These are phyloP conservation scores for Lepidium aucheri DNA, from an alignment of 345 rosid genomes.

Conservation along the genomic window DNA sequence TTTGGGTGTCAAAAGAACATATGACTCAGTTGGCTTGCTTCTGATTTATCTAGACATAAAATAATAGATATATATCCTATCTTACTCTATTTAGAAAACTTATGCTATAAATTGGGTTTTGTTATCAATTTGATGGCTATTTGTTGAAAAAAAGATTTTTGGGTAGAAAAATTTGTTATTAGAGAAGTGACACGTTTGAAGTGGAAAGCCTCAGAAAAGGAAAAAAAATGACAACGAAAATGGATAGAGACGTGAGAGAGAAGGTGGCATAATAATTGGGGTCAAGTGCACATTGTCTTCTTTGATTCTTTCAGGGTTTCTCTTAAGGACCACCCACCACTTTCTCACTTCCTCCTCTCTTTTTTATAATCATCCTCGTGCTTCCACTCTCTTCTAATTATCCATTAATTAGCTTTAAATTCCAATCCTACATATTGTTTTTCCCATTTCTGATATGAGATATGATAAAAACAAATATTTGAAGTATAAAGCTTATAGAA, in stretches of 20 bases:
- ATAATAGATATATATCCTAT: too few relatives aligned
- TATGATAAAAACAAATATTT: too few relatives aligned
- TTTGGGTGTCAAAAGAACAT: too few relatives aligned
- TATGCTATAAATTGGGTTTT: too few relatives aligned
- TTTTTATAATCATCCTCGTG: constrained; percentile 8
- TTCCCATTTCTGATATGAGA: too few relatives aligned
- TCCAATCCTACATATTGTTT: too few relatives aligned
- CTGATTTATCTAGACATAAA: too few relatives aligned
- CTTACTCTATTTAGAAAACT: too few relatives aligned
- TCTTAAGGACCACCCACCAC: constrained; percentile 29
- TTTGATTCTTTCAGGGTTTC: constrained; percentile 32
- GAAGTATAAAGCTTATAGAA: too few relatives aligned
- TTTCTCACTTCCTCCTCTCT: constrained; percentile 11
- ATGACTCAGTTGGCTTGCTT: too few relatives aligned
- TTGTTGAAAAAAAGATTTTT: too few relatives aligned
- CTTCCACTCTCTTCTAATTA: not conserved
- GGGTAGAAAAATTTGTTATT: constrained; percentile 5
- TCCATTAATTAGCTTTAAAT: not conserved
- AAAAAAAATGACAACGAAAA: constrained; percentile 25
- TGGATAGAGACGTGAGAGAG: constrained; percentile 33
- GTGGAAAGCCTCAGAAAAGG: constrained; percentile 20
- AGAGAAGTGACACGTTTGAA: constrained; percentile 25
- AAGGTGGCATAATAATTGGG: constrained; percentile 29
- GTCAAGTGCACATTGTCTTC: constrained; percentile 28
- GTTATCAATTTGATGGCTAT: too few relatives aligned